Percentiles rank a stretch among this genome's conserved stretches.
These are phyloP conservation scores for Coleophoma eucalyptorum DNA, from an alignment of 2,329 filamentous ascomycete species.

Conservation along the genomic window DNA sequence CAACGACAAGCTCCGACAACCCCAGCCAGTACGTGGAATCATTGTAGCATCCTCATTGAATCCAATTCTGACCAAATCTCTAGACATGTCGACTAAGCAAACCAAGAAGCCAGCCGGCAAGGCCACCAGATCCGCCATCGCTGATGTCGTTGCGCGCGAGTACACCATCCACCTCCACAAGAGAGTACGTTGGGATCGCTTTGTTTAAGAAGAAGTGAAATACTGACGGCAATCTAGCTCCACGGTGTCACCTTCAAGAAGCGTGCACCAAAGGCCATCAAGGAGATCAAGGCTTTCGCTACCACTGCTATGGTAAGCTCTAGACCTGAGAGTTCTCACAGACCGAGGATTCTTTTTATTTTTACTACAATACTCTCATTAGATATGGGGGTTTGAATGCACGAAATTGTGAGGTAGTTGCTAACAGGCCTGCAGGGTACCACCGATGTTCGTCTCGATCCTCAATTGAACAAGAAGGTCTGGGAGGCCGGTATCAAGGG, in stretches of 20 bases:
- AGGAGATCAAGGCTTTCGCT: conserved; percentile 98
- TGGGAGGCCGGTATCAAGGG: conserved; percentile 99
- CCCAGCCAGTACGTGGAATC: conserved; percentile 15
- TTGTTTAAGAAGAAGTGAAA: conserved; percentile 6
- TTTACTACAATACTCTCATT: too few relatives aligned
- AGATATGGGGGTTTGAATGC: neutral
- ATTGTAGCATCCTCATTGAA: neutral
- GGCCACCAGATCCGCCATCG: conserved; percentile 84
- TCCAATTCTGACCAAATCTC: neutral
- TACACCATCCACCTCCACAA: conserved; percentile 99
- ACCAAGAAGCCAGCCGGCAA: conserved; percentile 69
- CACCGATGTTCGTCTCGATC: conserved; percentile 94
- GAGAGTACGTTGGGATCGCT: conserved; percentile 67
- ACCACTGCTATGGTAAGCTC: conserved; percentile 69
- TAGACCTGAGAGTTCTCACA: neutral
- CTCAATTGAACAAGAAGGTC: conserved; percentile 99
- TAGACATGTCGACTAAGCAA: conserved; percentile 62
- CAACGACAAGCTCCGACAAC: conserved; percentile 18
- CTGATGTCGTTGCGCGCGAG: conserved; percentile 98
- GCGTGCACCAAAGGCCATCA: conserved; percentile 96
- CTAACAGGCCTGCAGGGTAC: conserved; percentile 65
- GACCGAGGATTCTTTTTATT: too few relatives aligned
- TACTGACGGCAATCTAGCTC: conserved; percentile 65
- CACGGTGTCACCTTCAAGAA: conserved; percentile 99
- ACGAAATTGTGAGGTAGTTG: conserved; percentile 15